Base-by-base conservation (phyloP, 768 basidiomycete genomes). In the Pulveroboletus sp. region DNA sequence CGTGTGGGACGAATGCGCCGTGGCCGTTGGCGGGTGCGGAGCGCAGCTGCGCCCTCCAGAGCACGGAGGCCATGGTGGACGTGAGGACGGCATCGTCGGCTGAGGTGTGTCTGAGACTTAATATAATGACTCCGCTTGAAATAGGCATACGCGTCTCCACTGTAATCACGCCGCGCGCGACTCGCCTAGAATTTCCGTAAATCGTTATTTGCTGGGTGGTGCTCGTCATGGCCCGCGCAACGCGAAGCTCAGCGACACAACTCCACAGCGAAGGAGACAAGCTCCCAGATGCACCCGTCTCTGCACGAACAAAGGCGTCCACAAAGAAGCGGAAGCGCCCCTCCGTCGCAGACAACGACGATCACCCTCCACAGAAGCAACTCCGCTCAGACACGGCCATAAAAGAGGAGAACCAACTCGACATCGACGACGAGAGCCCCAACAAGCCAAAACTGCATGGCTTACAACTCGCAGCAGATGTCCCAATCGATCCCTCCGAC, bases 21-120 rank as follows among this genome's bases (percentile, higher is more conserved):
- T 87, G 86, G 2, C 90, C 89, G 65, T 93, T 92, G 50, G 84
- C 78, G 24, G 85, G 85, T 24, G 65, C 61, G 0, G 89, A 81
- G 55, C 77, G 72, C 39, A 81, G 65, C 52, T 70, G 68, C 0
- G 73, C 80, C 33, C 80, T 69, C 36, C 74, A 60, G 39, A 81
- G 60, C 15, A 75, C 57, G 49, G 72, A 67, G 41, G 66, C 68
- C 74, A 75, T 72, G 17, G 12, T 2, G 35, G 43, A 41, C 27
- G 28, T 8, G 53, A 17, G 39, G 28, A 10, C 46, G 52, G 40
- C 37, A 44, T 9, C 0, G n/a, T 50, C 47, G 49, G 50, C 52
- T 41, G 14, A 11, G 24, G 37, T 18, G 11, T 41, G 36, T 59
- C 71, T 56, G 72, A 57, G 68, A 31, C 40, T 62, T 44, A 71